phyloP scores from a whole-genome alignment of 768 basidiomycete species.

The Trametes punicea region DNA sequence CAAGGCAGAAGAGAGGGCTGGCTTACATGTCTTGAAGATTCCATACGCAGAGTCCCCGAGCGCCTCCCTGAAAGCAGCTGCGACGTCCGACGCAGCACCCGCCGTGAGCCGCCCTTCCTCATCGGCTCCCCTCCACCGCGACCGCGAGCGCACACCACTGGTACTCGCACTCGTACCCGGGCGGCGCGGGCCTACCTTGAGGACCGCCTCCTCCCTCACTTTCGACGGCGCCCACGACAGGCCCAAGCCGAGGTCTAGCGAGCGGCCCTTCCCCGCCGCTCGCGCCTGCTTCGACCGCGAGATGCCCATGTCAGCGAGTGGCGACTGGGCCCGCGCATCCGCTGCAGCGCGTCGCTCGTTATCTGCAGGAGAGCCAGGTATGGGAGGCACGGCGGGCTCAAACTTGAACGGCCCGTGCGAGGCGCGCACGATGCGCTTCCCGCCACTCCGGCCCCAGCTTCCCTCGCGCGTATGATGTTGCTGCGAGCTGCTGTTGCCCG shows the following conservation, averaged over 20 bases:
- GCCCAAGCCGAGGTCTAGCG: conserved; percentile 66
- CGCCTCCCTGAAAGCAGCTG: conserved; percentile 36
- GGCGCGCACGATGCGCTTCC: conserved; percentile 35
- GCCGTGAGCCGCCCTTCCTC: conserved; percentile 30
- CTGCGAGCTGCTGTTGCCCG: conserved; percentile 21
- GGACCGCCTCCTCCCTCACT: conserved; percentile 62
- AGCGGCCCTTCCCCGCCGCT: conserved; percentile 54
- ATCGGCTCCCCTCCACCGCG: conserved; percentile 26
- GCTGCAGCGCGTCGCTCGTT: conserved; percentile 18
- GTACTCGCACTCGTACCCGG: conserved; percentile 14
- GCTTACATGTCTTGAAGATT: conserved; percentile 63
- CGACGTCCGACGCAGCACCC: conserved; percentile 33
- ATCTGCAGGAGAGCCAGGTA: conserved; percentile 28
- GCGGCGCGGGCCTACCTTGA: conserved; percentile 28
- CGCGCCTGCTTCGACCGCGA: conserved; percentile 20
- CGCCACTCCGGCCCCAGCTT: conserved; percentile 56
- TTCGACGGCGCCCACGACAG: conserved; percentile 70
- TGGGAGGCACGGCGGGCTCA: conserved; percentile 60
- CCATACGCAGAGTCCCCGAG: conserved; percentile 37
- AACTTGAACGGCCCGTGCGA: conserved; percentile 66
- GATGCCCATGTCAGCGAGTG: background rate
- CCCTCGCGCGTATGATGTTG: conserved; percentile 29
- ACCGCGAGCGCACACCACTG: conserved; percentile 11
- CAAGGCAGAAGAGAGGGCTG: background rate
- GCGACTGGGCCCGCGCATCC: background rate